A percentile compares a stretch with the other conserved stretches of the same genome.
Conservation (phyloP, 352 stramenopile species). For the Phytophthora ohioensis region DNA sequence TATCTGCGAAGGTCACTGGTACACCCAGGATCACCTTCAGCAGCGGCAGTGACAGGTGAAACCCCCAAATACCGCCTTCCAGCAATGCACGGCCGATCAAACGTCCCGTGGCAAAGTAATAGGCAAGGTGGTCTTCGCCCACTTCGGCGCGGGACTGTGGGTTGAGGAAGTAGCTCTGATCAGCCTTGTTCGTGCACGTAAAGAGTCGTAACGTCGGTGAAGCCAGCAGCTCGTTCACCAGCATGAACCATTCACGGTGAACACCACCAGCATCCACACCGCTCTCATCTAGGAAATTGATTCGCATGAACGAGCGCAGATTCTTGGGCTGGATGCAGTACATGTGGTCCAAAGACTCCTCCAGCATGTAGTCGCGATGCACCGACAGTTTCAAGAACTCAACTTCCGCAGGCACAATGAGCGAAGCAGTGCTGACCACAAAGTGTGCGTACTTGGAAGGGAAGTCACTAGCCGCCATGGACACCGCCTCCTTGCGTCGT, state of each 20-base stretch:
- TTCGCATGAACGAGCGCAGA: constrained; percentile 80
- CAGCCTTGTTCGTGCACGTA: constrained; percentile 59
- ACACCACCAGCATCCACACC: constrained; percentile 89
- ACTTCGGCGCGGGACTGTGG: constrained; percentile 57
- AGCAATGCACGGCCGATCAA: constrained; percentile 69
- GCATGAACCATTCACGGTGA: constrained; percentile 94
- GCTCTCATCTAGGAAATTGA: constrained; percentile 89
- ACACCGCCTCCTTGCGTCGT: constrained; percentile 51
- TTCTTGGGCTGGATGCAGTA: constrained; percentile 64
- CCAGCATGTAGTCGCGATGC: constrained; percentile 67
- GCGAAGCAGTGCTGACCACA: constrained; percentile 68
- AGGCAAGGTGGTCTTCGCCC: constrained; percentile 68
- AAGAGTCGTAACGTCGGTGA: constrained; percentile 61
- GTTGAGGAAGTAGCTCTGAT: constrained; percentile 74
- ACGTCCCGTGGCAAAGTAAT: constrained; percentile 67
- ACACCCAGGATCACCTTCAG: constrained; percentile 98
- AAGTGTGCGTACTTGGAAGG: constrained; percentile 82
- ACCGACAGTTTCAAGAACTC: constrained; percentile 77
- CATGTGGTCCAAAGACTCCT: constrained; percentile 79
- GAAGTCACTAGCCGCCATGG: constrained; percentile 61
- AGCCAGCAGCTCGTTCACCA: constrained; percentile 71
- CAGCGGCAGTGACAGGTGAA: constrained; percentile 94
- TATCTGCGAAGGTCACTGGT: constrained; percentile 94
- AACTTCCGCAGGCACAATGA: constrained; percentile 68
- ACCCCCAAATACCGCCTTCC: constrained; percentile 92